These are phyloP conservation scores for Phytophthora aleatoria DNA, from an alignment of 352 stramenopile genomes.

Conservation along the genomic window DNA sequence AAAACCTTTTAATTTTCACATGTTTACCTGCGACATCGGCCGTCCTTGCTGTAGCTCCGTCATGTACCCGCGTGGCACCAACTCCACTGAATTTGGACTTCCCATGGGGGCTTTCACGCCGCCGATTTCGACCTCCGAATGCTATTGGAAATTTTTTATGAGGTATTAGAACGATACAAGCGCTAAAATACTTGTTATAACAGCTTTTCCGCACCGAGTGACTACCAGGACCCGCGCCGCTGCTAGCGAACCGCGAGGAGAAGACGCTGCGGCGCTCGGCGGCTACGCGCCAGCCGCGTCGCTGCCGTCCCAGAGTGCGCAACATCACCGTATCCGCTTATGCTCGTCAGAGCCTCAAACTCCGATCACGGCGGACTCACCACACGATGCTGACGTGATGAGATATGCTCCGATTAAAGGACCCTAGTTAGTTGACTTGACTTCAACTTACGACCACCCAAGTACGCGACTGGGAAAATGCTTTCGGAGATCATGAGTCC, in stretches of 20 bases:
- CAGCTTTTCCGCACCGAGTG: constrained; percentile 5
- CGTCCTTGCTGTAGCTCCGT: constrained; percentile 36
- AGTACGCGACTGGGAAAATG: too few species aligned
- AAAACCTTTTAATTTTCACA: neutral
- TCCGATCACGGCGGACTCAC: neutral
- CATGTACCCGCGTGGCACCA: constrained; percentile 70
- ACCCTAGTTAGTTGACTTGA: neutral
- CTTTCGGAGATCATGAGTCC: too few species aligned
- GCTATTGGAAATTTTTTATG: neutral
- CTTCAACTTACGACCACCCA: neutral
- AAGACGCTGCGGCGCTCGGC: constrained; percentile 14
- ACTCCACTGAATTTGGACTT: constrained; percentile 34
- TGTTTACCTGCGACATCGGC: constrained; percentile 46
- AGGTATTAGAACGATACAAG: neutral
- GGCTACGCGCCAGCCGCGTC: constrained; percentile 7
- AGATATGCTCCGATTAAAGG: constrained; percentile 7
- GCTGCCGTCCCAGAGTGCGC: constrained; percentile 9
- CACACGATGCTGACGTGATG: neutral
- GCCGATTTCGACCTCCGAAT: constrained; percentile 62
- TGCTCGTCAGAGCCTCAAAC: neutral
- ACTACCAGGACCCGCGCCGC: neutral
- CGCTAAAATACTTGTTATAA: neutral
- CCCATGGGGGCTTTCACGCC: constrained; percentile 51
- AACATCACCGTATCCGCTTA: constrained; percentile 10
- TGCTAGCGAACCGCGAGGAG: constrained; percentile 6